Conservation (phyloP, 805 yeast species). For the Metschnikowia lachancei region DNA sequence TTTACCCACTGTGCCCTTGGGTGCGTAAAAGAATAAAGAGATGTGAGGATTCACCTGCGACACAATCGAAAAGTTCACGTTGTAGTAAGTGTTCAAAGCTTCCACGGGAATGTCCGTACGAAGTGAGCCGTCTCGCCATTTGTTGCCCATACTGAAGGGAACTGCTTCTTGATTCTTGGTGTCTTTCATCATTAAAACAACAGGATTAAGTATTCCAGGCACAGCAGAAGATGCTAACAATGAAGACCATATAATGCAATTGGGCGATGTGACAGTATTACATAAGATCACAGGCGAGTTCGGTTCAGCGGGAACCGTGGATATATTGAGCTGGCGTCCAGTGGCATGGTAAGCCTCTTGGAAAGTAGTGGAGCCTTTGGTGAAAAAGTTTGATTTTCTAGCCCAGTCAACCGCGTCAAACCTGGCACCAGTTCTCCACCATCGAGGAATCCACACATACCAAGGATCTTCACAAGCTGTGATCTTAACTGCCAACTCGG, state of each 20-base stretch:
- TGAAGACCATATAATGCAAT: slow-evolving; percentile 79
- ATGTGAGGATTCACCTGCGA: slow-evolving; percentile 85
- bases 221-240: slow-evolving; percentile 77
- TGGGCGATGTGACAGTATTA: slow-evolving; percentile 73
- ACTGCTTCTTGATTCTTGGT: slow-evolving; percentile 38
- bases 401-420: slow-evolving; percentile 80
- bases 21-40: slow-evolving; percentile 70
- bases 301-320: slow-evolving; percentile 80
- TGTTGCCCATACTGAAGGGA: slow-evolving; percentile 72
- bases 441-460: slow-evolving; percentile 57
- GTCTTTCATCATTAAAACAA: slow-evolving; percentile 69
- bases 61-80: slow-evolving; percentile 72
- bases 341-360: slow-evolving; percentile 66
- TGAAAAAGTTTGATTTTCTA: slow-evolving; percentile 61
- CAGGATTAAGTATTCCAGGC: slow-evolving; percentile 79
- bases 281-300: slow-evolving; percentile 78
- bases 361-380: slow-evolving; percentile 69
- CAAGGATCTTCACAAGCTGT: slow-evolving; percentile 69
- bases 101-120: slow-evolving; percentile 78
- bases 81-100: slow-evolving; percentile 69
- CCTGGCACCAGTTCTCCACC: slow-evolving; percentile 74
- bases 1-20: slow-evolving; percentile 76
- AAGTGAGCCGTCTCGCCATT: slow-evolving; percentile 77
- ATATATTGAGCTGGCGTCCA: slow-evolving; percentile 66
- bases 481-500: slow-evolving; percentile 59